Conservation (phyloP, 257 asterid genomes). For the Solanum virginianum region DNA sequence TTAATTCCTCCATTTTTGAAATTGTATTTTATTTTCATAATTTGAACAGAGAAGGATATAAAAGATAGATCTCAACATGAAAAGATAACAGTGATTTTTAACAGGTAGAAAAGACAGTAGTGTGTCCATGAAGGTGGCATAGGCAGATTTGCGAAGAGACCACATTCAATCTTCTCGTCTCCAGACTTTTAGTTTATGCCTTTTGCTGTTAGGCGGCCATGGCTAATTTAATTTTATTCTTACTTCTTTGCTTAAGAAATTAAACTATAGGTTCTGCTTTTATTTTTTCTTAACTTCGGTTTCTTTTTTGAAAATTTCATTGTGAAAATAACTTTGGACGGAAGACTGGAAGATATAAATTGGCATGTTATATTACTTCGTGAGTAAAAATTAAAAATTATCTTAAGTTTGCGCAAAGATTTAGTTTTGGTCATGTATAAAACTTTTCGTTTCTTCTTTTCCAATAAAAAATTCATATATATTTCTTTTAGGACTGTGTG, state of each 20-base stretch:
- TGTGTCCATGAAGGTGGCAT: background rate
- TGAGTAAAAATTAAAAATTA: background rate
- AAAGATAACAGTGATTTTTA: background rate
- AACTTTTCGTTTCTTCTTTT: too few relatives aligned
- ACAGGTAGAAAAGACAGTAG: background rate
- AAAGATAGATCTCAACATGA: background rate
- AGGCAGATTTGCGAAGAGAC: background rate
- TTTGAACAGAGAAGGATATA: background rate
- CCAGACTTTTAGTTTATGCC: too few relatives aligned
- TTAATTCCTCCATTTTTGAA: background rate
- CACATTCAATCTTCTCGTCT: background rate
- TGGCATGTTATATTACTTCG: background rate
- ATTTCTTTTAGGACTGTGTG: background rate
- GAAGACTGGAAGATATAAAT: background rate
- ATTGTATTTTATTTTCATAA: background rate
- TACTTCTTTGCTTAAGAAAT: background rate
- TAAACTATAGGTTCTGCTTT: too few relatives aligned
- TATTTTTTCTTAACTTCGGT: too few relatives aligned
- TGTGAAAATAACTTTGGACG: background rate
- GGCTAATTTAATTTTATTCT: too few relatives aligned
- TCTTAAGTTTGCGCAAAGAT: too few relatives aligned
- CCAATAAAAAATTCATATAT: too few relatives aligned
- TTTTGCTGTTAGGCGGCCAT: too few relatives aligned
- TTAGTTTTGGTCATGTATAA: background rate
- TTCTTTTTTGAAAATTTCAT: too few relatives aligned